Base-by-base conservation (phyloP, 768 basidiomycete species). In the Phlebiopsis gigantea region DNA sequence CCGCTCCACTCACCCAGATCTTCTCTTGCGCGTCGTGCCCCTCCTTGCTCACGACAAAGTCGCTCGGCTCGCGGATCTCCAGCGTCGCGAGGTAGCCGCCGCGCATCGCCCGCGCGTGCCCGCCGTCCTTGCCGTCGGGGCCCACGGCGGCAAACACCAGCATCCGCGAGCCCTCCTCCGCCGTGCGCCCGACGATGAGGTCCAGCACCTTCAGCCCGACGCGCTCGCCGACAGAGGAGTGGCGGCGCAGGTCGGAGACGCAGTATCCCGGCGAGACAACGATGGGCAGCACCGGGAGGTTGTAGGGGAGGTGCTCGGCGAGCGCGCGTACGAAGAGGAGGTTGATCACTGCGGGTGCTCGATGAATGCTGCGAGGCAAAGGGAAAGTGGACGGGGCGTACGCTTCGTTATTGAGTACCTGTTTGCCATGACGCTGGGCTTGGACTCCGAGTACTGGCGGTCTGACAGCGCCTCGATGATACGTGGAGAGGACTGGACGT, bases 261-360 rank as follows among this genome's bases (percentile, higher is more conserved):
- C 73, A 74, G 43, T 69, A 68, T 1, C 73, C 73, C 1, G 75
- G 75, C 46, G 71, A 66, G 53, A 70, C 61, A 43, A 65, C 64
- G 14, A 62, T 66, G 44, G 72, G 63, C 9, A 69, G 62, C 26
- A 76, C 61, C 0, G 68, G 65, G 4, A 61, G 59, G 28, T 63
- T 57, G 10, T 62, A 43, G 4, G 69, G 66, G 17, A 74, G 62
- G 39, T 66, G 74, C 14, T 67, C 65, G 2, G 64, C 66, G 5
- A 75, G 66, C 49, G 72, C 71, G 22, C 69, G 67, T 9, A 66
- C 60, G 57, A 77, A 75, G 63, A 75, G 66, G 39, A 75, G 54
- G 48, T 64, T 61, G 19, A 75, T 60, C 9, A 73, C 69, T 75
- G 55, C 55, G 73, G 68, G 0, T 66, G 15, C 0, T 69, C 66